phyloP scores from a whole-genome alignment of 257 asterid species.

The Fraxinus excelsior region DNA sequence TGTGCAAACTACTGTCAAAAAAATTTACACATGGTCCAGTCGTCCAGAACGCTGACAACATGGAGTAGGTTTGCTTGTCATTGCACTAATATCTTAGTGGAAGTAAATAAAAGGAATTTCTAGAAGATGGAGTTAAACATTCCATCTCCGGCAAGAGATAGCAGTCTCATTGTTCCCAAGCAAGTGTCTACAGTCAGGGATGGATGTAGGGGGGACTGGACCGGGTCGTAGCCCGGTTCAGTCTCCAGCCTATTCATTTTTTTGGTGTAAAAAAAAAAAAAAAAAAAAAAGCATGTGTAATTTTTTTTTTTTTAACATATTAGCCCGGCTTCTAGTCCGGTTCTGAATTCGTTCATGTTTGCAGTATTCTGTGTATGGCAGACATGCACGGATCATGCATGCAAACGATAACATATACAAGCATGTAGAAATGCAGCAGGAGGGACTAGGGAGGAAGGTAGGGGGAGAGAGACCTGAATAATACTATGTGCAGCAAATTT shows the following conservation, averaged over 20 bases:
- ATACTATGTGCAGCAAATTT: slow-evolving; percentile 90
- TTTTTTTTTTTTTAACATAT: too few species aligned
- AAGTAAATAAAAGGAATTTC: not conserved
- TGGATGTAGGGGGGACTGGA: too few species aligned
- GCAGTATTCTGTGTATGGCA: not conserved
- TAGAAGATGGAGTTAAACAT: not conserved
- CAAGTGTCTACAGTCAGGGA: not conserved
- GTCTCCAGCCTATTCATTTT: too few species aligned
- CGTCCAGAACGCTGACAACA: not conserved
- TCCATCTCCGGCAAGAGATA: not conserved
- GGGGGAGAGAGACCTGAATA: slow-evolving; percentile 63
- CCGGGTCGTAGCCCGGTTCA: too few species aligned
- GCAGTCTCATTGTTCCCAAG: not conserved
- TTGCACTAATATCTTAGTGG: not conserved
- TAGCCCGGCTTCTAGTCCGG: too few species aligned
- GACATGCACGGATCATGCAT: not conserved
- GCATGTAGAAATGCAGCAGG: not conserved
- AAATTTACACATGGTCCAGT: not conserved
- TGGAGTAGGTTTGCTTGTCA: not conserved
- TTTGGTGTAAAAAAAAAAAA: too few species aligned
- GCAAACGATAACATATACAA: not conserved
- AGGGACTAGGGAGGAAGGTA: too few species aligned
- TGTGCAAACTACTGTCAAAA: not conserved
- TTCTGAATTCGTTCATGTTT: too few species aligned
- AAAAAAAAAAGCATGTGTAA: too few species aligned